Evolutionary conservation across 768 basidiomycete genomes (phyloP).

Genomic region (Tulasnella sp.): DNA sequence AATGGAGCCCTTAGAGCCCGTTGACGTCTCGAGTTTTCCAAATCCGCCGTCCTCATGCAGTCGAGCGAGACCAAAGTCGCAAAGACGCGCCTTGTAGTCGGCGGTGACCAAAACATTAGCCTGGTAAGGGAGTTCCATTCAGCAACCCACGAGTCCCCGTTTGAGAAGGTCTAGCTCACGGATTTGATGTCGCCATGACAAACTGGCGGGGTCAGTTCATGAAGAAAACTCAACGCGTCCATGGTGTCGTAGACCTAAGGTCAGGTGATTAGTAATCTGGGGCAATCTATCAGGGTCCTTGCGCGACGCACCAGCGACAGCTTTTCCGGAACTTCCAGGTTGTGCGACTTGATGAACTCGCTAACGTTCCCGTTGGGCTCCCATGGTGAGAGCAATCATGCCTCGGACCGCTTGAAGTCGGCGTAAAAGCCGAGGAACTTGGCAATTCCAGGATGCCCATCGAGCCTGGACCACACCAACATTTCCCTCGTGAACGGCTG

Average conservation of each 20-base stretch:
- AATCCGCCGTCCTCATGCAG: not conserved
- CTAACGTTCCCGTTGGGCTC: not conserved
- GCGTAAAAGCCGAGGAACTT: not conserved
- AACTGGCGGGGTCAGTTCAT: conserved; percentile 12
- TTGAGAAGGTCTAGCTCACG: not conserved
- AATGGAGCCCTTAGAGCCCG: conserved; percentile 17
- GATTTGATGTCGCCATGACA: conserved; percentile 26
- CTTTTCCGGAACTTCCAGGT: not conserved
- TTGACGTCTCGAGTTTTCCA: not conserved
- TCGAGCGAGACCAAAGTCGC: conserved; percentile 21
- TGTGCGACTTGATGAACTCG: not conserved
- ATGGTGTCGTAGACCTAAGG: conserved; percentile 12
- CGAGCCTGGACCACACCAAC: not conserved
- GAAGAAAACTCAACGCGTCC: not conserved
- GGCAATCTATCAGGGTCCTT: not conserved
- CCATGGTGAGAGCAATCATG: conserved; percentile 1
- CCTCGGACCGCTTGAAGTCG: not conserved
- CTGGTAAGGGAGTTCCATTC: not conserved
- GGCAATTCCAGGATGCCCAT: not conserved
- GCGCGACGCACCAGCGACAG: not conserved
- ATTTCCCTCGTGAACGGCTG: conserved; percentile 3
- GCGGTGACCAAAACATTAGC: conserved; percentile 1
- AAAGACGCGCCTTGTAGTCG: not conserved
- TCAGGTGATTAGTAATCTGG: too few species aligned
- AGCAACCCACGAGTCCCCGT: not conserved